Conservation (phyloP, 495 filamentous ascomycete species). For the Aspergillus olivimuriae region DNA sequence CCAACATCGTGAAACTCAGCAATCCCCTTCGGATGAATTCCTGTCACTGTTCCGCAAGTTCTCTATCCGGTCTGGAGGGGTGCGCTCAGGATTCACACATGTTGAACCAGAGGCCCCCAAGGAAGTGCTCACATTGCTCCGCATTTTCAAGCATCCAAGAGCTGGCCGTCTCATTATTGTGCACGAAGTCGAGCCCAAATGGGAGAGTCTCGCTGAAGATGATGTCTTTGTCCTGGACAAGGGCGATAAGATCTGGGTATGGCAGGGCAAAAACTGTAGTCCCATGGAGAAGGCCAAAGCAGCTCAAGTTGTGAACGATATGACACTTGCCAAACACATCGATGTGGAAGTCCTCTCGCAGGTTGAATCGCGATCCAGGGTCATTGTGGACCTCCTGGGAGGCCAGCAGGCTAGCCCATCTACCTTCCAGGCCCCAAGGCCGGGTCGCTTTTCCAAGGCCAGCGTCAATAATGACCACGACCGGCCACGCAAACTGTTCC, state of each 20-base stretch:
- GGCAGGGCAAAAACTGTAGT: slow-evolving; percentile 56
- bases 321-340: slow-evolving; percentile 54
- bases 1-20: slow-evolving; percentile 54
- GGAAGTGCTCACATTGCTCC: slow-evolving; percentile 43
- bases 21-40: slow-evolving; percentile 50
- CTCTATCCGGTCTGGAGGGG: slow-evolving; percentile 49
- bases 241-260: slow-evolving; percentile 56
- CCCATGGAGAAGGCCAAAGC: slow-evolving; percentile 62
- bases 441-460: slow-evolving; percentile 23
- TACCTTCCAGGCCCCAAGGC: slow-evolving; percentile 32
- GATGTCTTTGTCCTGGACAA: slow-evolving; percentile 58
- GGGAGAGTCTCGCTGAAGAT: slow-evolving; percentile 52
- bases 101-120: slow-evolving; percentile 41
- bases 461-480: slow-evolving; percentile 6
- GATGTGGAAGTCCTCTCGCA: slow-evolving; percentile 57
- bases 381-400: slow-evolving; percentile 49
- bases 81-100: slow-evolving; percentile 53
- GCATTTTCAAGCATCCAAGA: slow-evolving; percentile 50
- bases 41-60: slow-evolving; percentile 49
- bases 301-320: slow-evolving; percentile 55
- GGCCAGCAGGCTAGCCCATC: slow-evolving; percentile 34
- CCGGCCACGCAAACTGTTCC: slow-evolving; percentile 38
- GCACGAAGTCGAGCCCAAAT: slow-evolving; percentile 56
- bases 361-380: slow-evolving; percentile 43
- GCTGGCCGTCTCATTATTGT: slow-evolving; percentile 45